Conservation (phyloP, 208 protist species). For the Trypanosoma vivax region DNA sequence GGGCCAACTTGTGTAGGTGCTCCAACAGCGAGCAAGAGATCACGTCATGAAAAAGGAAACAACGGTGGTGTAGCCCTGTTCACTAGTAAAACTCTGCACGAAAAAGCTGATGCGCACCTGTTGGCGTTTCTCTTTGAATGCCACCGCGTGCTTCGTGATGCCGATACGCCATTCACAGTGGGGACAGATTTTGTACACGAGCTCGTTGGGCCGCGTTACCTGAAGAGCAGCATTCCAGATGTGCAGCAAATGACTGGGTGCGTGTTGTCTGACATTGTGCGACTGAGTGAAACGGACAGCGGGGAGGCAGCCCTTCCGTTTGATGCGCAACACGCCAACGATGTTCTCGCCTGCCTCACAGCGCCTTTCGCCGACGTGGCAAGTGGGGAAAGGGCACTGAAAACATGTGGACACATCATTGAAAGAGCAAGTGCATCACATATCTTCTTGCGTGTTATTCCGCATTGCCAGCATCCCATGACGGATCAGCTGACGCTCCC, state of each 20-base stretch:
- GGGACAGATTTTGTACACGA: constrained; percentile 28
- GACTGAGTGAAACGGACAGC: constrained; percentile 18
- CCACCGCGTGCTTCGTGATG: constrained; percentile 20
- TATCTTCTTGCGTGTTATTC: constrained; percentile 38
- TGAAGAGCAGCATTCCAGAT: constrained; percentile 30
- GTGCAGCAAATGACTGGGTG: constrained; percentile 59
- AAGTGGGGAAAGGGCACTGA: constrained; percentile 15
- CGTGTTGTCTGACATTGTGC: constrained; percentile 52
- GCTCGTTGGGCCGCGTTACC: constrained; percentile 43
- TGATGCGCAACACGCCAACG: constrained; percentile 20
- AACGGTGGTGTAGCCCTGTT: constrained; percentile 3
- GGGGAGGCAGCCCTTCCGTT: constrained; percentile 24
- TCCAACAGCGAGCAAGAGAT: constrained; percentile 4
- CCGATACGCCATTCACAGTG: constrained; percentile 17
- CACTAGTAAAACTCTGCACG: constrained; percentile 6
- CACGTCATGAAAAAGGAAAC: constrained; percentile 1
- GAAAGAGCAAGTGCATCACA: constrained; percentile 47
- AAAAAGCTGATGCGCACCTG: constrained; percentile 24
- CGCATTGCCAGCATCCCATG: constrained; percentile 28
- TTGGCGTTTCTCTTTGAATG: constrained; percentile 26
- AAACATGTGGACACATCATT: constrained; percentile 36
- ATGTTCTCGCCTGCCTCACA: constrained; percentile 43
- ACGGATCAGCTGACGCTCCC: constrained; percentile 23
- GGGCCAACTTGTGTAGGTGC: no score
- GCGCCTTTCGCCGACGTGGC: constrained; percentile 36